Conservation (phyloP, 352 stramenopile genomes). For the Phytophthora ramorum region DNA sequence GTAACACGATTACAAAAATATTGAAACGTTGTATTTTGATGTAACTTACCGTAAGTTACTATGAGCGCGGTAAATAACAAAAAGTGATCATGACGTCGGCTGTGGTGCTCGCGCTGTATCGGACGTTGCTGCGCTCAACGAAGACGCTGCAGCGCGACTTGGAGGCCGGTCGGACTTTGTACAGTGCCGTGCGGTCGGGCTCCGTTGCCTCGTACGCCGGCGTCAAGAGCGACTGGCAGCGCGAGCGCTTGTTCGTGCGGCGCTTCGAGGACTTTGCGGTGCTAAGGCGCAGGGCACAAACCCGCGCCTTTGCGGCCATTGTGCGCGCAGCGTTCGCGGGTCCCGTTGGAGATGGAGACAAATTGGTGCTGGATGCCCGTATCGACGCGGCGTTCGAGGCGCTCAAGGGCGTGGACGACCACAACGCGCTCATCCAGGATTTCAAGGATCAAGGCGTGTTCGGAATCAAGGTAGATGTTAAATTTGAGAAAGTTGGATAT, state of each 20-base stretch:
- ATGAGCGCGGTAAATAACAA: too few species aligned
- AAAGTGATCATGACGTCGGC: conserved; percentile 21
- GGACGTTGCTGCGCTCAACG: conserved; percentile 60
- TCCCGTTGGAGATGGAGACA: conserved; percentile 38
- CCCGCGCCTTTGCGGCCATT: conserved; percentile 44
- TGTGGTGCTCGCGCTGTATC: conserved; percentile 43
- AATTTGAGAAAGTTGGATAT: conserved; percentile 3
- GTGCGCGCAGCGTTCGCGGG: conserved; percentile 61
- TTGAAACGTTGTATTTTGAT: too few species aligned
- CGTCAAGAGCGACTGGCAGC: conserved; percentile 77
- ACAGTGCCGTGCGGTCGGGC: conserved; percentile 70
- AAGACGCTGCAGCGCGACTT: conserved; percentile 63
- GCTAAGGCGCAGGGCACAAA: conserved; percentile 31
- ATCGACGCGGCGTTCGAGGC: conserved; percentile 71
- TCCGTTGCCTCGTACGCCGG: conserved; percentile 69
- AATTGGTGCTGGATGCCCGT: conserved; percentile 39
- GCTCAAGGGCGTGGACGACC: conserved; percentile 67
- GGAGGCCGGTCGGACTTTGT: conserved; percentile 56
- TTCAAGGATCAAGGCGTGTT: conserved; percentile 58
- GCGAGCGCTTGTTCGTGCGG: conserved; percentile 64
- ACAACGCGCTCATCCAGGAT: conserved; percentile 69
- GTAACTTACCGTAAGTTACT: too few species aligned
- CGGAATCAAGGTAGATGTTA: conserved; percentile 48
- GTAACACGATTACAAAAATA: too few species aligned
- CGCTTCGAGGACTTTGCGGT: conserved; percentile 61